A percentile compares a stretch with the other conserved stretches of the same genome.
These are phyloP conservation scores for Hanseniaspora singularis DNA, from an alignment of 805 yeast species.

Conservation along the genomic window DNA sequence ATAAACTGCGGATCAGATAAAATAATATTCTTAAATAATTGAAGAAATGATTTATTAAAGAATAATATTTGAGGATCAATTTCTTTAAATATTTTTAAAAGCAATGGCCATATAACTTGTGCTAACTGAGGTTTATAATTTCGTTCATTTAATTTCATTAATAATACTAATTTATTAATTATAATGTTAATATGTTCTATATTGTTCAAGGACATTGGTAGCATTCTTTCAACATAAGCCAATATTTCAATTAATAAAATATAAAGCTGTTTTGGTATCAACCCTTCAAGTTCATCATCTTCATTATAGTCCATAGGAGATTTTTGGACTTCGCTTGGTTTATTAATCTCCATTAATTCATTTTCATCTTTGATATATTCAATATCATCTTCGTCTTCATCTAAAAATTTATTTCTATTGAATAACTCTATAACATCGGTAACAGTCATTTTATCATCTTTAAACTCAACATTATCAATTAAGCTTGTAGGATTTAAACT, in stretches of 20 bases:
- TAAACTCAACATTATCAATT: too few species aligned
- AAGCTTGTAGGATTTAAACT: too few species aligned
- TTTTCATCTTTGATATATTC: conserved; percentile 2
- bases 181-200: not conserved
- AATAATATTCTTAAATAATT: not conserved
- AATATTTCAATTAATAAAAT: not conserved
- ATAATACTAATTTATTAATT: not conserved
- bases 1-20: not conserved
- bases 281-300: not conserved
- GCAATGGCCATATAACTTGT: conserved; percentile 4
- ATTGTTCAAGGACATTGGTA: not conserved
- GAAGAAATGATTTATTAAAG: not conserved
- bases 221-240: conserved; percentile 4
- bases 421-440: not conserved
- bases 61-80: too few species aligned
- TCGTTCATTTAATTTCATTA: conserved; percentile 2
- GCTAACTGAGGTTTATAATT: conserved; percentile 11
- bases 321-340: too few species aligned
- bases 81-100: too few species aligned
- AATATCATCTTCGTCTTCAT: not conserved
- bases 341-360: not conserved
- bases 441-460: not conserved
- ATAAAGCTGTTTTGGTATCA: conserved; percentile 1
- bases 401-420: not conserved
- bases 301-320: too few species aligned